Base-by-base conservation (phyloP, 2,329 filamentous ascomycete genomes). In the Fonsecaea pugnacius region DNA sequence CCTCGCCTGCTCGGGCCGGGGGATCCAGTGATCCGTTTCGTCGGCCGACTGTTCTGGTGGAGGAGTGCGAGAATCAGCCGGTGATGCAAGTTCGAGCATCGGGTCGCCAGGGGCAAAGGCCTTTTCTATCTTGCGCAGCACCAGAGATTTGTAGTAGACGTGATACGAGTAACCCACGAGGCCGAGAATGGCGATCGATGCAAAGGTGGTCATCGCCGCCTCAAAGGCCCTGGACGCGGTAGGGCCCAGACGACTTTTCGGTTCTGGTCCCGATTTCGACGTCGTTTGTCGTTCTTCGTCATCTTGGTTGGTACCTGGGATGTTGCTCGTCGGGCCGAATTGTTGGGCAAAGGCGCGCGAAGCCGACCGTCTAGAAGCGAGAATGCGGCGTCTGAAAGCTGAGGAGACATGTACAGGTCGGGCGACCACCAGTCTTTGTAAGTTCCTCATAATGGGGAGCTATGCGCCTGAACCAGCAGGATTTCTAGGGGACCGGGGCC, bases 81-180 rank as follows among this genome's bases (percentile, higher is more conserved):
- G 65, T 14, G 66, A 89, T 1, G 92, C 92, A 52, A 96, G 80
- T 63, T 91, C 93, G 18, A 94, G 85, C 30, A 94, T 92, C 0
- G 92, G 93, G 75, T 99, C 95, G 10, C 95, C 95, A 1, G 93
- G 92, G 63, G 90, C 84, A 77, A 99, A 99, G 27, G 95, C 95
- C 71, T 90, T 89, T 70, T 91, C 87, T 83, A 99, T 98, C 79
- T 99, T 99, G 69, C 88, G 80, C n/a, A 98, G 81, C 32, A 98
- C 92, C 62, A 96, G 79, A 77, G 89, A 84, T 79, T 99, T 99
- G 85, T 99, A 98, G 74, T 85, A 87, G 72, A 85, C 87, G 76
- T 95, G 91, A 74, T 95, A 96, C 54, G 84, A 83, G 75, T 91
- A 94, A 27, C 89, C 91, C 6, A 91, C 90, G 27, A 84, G 79